phyloP scores from a whole-genome alignment of 1,284 basidiomycete genomes.

The Moniliophthora roreri region DNA sequence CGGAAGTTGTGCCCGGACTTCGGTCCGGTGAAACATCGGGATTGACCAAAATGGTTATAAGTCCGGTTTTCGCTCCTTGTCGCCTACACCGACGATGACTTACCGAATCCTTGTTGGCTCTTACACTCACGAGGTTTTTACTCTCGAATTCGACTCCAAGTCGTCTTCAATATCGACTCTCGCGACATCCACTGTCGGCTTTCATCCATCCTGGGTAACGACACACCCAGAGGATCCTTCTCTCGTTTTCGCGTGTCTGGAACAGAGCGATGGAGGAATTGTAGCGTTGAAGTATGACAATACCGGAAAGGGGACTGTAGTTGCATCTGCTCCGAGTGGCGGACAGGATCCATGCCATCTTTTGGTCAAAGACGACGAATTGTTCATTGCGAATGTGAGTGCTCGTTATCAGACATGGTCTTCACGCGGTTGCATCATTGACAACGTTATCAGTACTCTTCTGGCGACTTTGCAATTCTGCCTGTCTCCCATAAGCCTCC shows the following conservation, averaged over 20 bases:
- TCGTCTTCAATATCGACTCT: conserved; percentile 39
- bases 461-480: conserved; percentile 52
- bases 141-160: conserved; percentile 44
- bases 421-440: neutral
- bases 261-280: conserved; percentile 60
- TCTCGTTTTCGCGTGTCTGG: conserved; percentile 49
- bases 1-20: too few relatives aligned
- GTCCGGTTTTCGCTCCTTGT: neutral
- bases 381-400: conserved; percentile 69
- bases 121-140: conserved; percentile 60
- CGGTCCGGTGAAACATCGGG: neutral
- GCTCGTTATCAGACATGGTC: too few relatives aligned
- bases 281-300: conserved; percentile 52
- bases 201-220: conserved; percentile 55
- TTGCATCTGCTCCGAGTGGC: conserved; percentile 48
- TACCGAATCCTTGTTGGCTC: conserved; percentile 61
- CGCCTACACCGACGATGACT: conserved; percentile 21
- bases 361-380: conserved; percentile 44
- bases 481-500: conserved; percentile 48
- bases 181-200: conserved; percentile 50
- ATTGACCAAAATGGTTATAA: neutral
- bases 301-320: conserved; percentile 42
- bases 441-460: conserved; percentile 49
- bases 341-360: conserved; percentile 64
- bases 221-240: conserved; percentile 42